Conservation (phyloP, 2,329 filamentous ascomycete species). For the Diplodia intermedia region DNA sequence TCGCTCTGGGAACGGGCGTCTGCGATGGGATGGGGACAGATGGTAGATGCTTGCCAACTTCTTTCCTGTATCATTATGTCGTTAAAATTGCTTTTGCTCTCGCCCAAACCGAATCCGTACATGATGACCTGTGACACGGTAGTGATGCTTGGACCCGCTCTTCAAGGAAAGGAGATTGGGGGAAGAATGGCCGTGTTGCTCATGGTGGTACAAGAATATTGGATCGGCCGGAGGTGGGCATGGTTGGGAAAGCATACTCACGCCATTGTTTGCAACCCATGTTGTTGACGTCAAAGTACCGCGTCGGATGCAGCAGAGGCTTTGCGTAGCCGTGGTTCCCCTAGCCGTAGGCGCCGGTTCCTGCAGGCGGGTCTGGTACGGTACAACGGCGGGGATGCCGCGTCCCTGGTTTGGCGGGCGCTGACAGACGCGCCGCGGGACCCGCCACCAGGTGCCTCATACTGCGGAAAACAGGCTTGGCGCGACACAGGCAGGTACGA, state of each 20-base stretch:
- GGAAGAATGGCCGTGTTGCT: neutral
- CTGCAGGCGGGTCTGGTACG: conserved; percentile 13
- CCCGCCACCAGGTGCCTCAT: neutral
- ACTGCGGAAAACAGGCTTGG: neutral
- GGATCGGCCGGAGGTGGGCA: neutral
- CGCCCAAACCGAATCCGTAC: conserved; percentile 2
- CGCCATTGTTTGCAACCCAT: conserved; percentile 6
- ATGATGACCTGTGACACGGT: conserved; percentile 11
- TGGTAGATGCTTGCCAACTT: conserved; percentile 15
- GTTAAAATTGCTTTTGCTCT: conserved; percentile 31
- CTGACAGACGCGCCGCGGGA: neutral
- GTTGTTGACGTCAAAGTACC: conserved; percentile 18
- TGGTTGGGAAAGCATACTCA: neutral
- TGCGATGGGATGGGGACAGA: neutral
- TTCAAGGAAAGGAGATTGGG: neutral
- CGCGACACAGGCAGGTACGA: neutral
- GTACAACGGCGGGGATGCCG: conserved; percentile 21
- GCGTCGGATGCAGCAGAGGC: conserved; percentile 7
- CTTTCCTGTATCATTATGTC: conserved; percentile 29
- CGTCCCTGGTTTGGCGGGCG: neutral
- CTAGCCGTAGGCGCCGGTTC: conserved; percentile 17
- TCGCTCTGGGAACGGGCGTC: conserved; percentile 14
- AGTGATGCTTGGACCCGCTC: neutral
- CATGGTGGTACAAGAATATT: conserved; percentile 18
- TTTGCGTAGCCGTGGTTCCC: conserved; percentile 19